Evolutionary conservation across 2,329 filamentous ascomycete genomes (phyloP).

Genomic region (Fusarium equiseti): DNA sequence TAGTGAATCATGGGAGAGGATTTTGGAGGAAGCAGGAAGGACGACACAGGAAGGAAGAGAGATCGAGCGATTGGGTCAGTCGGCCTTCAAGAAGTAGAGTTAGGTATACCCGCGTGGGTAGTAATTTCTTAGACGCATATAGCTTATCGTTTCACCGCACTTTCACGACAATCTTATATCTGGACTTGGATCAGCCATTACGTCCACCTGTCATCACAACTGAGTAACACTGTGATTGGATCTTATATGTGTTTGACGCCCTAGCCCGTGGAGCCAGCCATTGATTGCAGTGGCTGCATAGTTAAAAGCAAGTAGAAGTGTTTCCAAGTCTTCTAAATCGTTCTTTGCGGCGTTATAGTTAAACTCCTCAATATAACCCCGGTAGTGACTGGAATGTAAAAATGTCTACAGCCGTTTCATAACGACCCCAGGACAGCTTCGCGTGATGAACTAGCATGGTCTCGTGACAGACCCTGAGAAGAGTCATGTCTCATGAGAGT

Average conservation of each 20-base stretch:
- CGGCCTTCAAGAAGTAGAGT: conserved; percentile 62
- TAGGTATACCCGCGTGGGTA: conserved; percentile 1
- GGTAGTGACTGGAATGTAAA: conserved; percentile 17
- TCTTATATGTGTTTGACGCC: conserved; percentile 21
- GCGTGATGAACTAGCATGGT: conserved; percentile 23
- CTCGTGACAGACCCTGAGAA: conserved; percentile 27
- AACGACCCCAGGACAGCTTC: conserved; percentile 3
- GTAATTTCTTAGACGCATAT: conserved; percentile 25
- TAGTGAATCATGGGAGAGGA: conserved; percentile 75
- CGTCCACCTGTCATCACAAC: not conserved
- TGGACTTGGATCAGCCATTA: not conserved
- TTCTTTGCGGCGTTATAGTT: conserved; percentile 15
- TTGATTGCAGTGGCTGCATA: conserved; percentile 22
- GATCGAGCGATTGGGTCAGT: conserved; percentile 82
- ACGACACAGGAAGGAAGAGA: conserved; percentile 76
- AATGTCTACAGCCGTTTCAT: conserved; percentile 22
- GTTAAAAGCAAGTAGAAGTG: not conserved
- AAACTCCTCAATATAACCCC: not conserved
- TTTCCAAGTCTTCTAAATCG: not conserved
- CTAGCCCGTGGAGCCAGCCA: not conserved
- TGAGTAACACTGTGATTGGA: not conserved
- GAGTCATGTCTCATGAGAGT: conserved; percentile 34
- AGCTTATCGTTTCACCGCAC: conserved; percentile 5
- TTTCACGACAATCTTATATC: conserved; percentile 1
- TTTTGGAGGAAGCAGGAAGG: conserved; percentile 80